Percentiles rank a stretch among this genome's conserved stretches.
phyloP scores from a whole-genome alignment of 163 green algal genomes.

The Coccomyxa subellipsoidea region DNA sequence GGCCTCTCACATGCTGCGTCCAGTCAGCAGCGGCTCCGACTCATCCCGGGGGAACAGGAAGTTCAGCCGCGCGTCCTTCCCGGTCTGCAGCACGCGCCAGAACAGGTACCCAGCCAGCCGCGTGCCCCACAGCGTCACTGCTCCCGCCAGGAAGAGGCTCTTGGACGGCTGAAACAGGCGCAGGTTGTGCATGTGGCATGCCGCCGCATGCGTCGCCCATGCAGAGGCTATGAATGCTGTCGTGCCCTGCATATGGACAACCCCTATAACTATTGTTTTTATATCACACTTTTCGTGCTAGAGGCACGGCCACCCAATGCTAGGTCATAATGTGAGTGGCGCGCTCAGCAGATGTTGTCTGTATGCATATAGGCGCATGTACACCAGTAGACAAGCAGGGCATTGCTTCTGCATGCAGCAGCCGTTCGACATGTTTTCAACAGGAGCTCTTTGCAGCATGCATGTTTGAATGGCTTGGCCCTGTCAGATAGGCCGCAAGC shows the following conservation, averaged over 20 bases:
- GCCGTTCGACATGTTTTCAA: no score
- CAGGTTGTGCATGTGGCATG: constrained; percentile 8
- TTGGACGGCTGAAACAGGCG: constrained; percentile 23
- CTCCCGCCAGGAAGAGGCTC: constrained; percentile 35
- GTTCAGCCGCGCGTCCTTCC: constrained; percentile 35
- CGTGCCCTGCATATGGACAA: constrained; percentile 19
- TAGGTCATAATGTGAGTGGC: no score
- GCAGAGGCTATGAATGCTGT: constrained; percentile 14
- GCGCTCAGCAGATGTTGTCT: no score
- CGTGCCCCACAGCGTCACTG: constrained; percentile 37
- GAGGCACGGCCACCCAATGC: no score
- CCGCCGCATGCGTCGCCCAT: constrained; percentile 27
- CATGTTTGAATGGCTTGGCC: no score
- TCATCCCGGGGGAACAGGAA: constrained; percentile 38
- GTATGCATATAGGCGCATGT: no score
- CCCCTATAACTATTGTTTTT: no score
- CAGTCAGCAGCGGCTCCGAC: constrained; percentile 37
- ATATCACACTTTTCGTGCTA: no score
- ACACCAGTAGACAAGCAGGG: no score
- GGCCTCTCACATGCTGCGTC: constrained; percentile 19
- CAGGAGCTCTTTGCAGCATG: no score
- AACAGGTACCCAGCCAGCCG: constrained; percentile 44
- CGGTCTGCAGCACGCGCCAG: constrained; percentile 35
- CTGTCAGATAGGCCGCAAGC: no score
- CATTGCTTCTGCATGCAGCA: no score